A percentile compares a stretch with the other conserved stretches of the same genome.
These are phyloP conservation scores for Liquidambar formosana DNA, from an alignment of 164 flowering plant species.

Conservation along the genomic window DNA sequence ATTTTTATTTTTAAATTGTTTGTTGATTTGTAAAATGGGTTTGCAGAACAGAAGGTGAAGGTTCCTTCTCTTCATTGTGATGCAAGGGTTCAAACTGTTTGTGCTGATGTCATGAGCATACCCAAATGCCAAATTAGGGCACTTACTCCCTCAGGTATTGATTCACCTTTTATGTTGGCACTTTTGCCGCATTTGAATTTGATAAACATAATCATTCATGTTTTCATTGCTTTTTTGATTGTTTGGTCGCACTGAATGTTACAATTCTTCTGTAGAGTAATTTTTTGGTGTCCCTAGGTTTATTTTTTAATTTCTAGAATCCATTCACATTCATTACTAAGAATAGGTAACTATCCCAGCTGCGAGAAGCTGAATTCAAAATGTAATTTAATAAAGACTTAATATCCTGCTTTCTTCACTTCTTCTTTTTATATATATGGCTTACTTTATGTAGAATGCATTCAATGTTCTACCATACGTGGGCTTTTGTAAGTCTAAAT, in stretches of 20 bases:
- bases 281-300: too few species aligned
- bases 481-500: too few species aligned
- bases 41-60: conserved; percentile 93
- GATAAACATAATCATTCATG: neutral
- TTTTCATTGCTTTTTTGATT: neutral
- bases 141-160: conserved; percentile 82
- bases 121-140: conserved; percentile 50
- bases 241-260: neutral
- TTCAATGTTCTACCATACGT: too few species aligned
- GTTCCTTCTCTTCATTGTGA: conserved; percentile 80
- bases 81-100: conserved; percentile 76
- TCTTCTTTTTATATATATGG: too few species aligned
- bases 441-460: too few species aligned
- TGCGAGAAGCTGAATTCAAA: too few species aligned
- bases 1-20: neutral
- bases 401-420: too few species aligned
- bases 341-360: too few species aligned
- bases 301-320: too few species aligned
- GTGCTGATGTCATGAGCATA: conserved; percentile 81
- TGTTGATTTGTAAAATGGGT: conserved; percentile 8
- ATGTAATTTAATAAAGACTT: too few species aligned
- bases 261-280: neutral
- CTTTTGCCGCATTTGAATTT: neutral
- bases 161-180: neutral
- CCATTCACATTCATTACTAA: too few species aligned